A percentile compares a stretch with the other conserved stretches of the same genome.
These are phyloP conservation scores for Plasmodium falciparum DNA, from an alignment of 169 alveolate genomes.

Conservation along the genomic window DNA sequence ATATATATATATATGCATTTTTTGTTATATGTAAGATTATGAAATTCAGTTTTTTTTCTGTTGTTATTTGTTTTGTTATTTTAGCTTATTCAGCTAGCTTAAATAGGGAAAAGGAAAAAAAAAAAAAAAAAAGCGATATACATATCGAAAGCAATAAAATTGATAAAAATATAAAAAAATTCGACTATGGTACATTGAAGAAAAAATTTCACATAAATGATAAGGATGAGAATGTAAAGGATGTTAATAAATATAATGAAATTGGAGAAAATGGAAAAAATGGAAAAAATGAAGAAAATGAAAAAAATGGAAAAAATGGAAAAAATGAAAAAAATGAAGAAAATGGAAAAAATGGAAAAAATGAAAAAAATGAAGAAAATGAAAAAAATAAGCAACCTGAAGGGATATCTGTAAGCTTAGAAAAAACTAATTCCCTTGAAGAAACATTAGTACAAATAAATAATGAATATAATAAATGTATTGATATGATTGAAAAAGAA, in stretches of 20 bases:
- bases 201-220: constrained; percentile 9
- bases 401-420: too few species aligned
- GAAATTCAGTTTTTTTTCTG: background rate
- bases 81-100: constrained; percentile 6
- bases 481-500: constrained; percentile 54
- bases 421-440: background rate
- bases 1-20: too few species aligned
- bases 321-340: too few species aligned
- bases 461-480: constrained; percentile 40
- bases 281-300: background rate
- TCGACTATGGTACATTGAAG: constrained; percentile 13
- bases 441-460: constrained; percentile 5
- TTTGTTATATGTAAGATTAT: background rate
- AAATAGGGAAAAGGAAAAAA: constrained; percentile 3
- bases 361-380: background rate
- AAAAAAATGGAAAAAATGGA: too few species aligned
- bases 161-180: constrained; percentile 1
- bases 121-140: constrained; percentile 10
- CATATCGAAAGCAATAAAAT: background rate
- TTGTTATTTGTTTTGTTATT: constrained; percentile 15
- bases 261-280: background rate
- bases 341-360: background rate
- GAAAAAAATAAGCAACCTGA: background rate
- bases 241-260: background rate
- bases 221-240: background rate